Base-by-base conservation (phyloP, 768 basidiomycete species). In the Tylopilus balloui region DNA sequence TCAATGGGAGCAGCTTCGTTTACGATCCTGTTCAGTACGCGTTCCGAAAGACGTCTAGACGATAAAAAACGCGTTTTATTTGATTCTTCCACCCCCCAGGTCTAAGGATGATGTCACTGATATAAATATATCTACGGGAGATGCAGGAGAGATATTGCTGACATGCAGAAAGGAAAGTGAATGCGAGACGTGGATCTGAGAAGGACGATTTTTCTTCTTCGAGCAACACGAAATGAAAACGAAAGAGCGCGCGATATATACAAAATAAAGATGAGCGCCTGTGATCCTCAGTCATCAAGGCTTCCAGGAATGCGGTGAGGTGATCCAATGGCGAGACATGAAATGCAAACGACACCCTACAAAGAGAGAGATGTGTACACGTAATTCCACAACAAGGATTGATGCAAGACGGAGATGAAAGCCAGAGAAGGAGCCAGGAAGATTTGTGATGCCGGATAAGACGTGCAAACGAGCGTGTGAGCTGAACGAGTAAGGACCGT, bases 371-470 rank as follows among this genome's bases (percentile, higher is more conserved):
- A 49, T 63, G 63, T 65, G 49, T 66, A 65, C 66, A 65, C 53
- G 50, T 67, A 65, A 58, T 65, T 62, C 65, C 65, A 65, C 64
- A 65, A 65, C 64, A 61, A 37, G 45, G 47, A 45, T 54, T 44
- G 55, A 58, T 58, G 52, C 58, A 31, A 37, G 57, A 47, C 28
- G 20, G 49, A 55, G 47, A 51, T 43, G 52, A 47, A 63, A 47
- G 27, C 60, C 42, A 35, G 48, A 38, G 7, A 62, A 45, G 19
- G 50, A 50, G 52, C 20, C 39, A 47, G 24, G 36, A 41, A 44
- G 44, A 37, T 40, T 10, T 39, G 40, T 31, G 42, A 55, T 43
- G 47, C 29, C 15, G 39, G 54, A 25, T 40, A 10, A 24, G 42
- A 47, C 14, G 45, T 27, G 9, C 6, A 19, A 58, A 58, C 4